A percentile compares a stretch with the other conserved stretches of the same genome.
These are phyloP conservation scores for Ophiostoma australiae DNA, from an alignment of 2,329 filamentous ascomycete species.

Conservation along the genomic window DNA sequence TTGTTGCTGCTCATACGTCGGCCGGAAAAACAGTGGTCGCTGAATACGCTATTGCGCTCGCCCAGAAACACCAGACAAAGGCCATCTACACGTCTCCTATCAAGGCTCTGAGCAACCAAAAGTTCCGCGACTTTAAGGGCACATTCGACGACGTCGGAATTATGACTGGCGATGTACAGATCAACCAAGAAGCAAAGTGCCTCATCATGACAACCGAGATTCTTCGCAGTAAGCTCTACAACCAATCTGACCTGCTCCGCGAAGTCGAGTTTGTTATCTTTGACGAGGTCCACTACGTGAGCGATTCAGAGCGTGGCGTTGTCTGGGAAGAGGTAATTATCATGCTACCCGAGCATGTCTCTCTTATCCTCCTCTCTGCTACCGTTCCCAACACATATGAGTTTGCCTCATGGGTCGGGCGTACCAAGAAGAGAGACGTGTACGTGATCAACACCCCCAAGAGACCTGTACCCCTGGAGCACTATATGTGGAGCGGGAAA, in stretches of 20 bases:
- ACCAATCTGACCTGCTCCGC: constrained; percentile 89
- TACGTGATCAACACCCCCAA: constrained; percentile 98
- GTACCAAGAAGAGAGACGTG: constrained; percentile 97
- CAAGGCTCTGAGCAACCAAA: constrained; percentile 97
- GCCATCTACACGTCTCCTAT: constrained; percentile 98
- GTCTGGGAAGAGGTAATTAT: constrained; percentile 99
- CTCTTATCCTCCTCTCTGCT: constrained; percentile 87
- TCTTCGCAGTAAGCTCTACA: constrained; percentile 93
- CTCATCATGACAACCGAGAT: constrained; percentile 99
- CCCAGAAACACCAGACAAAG: constrained; percentile 98
- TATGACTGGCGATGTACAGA: constrained; percentile 94
- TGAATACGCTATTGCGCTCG: constrained; percentile 93
- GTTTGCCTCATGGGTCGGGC: constrained; percentile 96
- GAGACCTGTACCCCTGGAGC: constrained; percentile 87
- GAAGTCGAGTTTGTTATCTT: constrained; percentile 99
- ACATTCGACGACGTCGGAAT: constrained; percentile 96
- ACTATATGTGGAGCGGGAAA: constrained; percentile 94
- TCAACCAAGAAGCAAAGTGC: constrained; percentile 94
- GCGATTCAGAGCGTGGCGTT: constrained; percentile 89
- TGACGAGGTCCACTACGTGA: constrained; percentile 98
- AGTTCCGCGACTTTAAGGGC: constrained; percentile 89
- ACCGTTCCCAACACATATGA: constrained; percentile 97
- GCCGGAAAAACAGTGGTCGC: constrained; percentile 97
- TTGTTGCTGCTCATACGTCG: constrained; percentile 95
- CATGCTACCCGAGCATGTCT: constrained; percentile 96